Conservation (phyloP, 2,329 filamentous ascomycete genomes). For the Verticillium klebahnii region DNA sequence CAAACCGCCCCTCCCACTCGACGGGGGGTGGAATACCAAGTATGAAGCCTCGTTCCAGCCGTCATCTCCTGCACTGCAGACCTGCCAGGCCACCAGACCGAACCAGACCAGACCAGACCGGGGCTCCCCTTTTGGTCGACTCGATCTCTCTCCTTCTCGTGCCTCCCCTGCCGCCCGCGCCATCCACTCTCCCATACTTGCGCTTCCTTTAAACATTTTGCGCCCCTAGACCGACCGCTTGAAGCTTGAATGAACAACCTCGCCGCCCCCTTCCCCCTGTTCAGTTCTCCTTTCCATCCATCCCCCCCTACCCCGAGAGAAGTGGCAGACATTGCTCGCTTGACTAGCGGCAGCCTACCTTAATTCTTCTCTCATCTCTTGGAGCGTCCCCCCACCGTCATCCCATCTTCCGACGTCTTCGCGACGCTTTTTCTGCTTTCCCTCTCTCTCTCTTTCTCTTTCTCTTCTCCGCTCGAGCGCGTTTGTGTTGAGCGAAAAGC, state of each 20-base stretch:
- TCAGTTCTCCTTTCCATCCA: neutral
- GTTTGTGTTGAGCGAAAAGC: neutral
- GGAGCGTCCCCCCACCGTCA: neutral
- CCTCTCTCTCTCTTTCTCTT: too few species aligned
- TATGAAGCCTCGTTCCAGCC: neutral
- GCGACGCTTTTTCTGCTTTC: neutral
- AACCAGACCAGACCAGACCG: neutral
- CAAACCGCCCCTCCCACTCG: too few species aligned
- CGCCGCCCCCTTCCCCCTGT: too few species aligned
- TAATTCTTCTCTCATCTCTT: neutral
- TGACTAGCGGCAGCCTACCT: neutral
- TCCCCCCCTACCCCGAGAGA: neutral
- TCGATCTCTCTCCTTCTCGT: neutral
- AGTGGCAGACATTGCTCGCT: neutral
- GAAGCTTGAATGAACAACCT: too few species aligned
- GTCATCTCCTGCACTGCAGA: neutral
- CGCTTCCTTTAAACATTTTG: neutral
- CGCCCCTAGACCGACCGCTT: neutral
- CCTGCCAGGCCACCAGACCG: neutral
- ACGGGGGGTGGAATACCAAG: neutral
- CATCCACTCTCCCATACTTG: too few species aligned
- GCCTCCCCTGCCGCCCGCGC: too few species aligned
- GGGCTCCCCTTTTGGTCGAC: neutral
- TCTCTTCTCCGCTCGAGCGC: neutral
- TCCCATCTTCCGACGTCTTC: neutral